These are phyloP conservation scores for Mycena amicta DNA, from an alignment of 768 basidiomycete species.

Conservation along the genomic window DNA sequence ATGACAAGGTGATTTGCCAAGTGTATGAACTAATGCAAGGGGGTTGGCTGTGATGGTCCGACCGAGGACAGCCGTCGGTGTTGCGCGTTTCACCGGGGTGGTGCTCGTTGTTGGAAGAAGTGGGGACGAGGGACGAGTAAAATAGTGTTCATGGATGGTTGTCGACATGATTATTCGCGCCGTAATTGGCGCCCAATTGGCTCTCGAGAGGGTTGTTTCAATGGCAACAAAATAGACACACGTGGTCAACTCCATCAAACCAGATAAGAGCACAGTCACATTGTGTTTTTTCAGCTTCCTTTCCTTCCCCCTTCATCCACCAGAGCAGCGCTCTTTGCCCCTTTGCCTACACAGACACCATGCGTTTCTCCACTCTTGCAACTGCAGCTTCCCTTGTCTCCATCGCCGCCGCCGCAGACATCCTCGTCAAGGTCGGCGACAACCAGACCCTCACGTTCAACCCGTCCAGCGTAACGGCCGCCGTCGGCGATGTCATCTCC, in stretches of 20 bases:
- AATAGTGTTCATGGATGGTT: neutral
- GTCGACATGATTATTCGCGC: neutral
- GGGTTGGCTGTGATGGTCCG: no score
- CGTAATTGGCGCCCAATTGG: neutral
- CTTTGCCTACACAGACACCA: constrained; percentile 5
- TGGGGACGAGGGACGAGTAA: no score
- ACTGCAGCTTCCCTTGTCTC: constrained; percentile 10
- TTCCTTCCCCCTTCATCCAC: neutral
- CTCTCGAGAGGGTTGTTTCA: neutral
- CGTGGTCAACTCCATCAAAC: neutral
- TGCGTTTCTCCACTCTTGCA: constrained; percentile 18
- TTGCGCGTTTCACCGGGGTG: no score
- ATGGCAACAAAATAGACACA: neutral
- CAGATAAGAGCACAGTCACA: neutral
- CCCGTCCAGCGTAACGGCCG: constrained; percentile 20
- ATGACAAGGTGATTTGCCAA: no score
- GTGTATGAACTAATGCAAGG: no score
- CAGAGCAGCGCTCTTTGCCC: constrained; percentile 12
- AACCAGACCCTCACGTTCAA: constrained; percentile 2
- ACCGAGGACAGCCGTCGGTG: no score
- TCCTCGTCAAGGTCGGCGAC: constrained; percentile 10
- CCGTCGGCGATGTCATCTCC: constrained; percentile 15
- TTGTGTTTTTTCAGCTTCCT: neutral
- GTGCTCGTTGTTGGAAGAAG: no score
- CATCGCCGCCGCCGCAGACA: constrained; percentile 8